Percentiles rank a stretch among this genome's conserved stretches.
Conservation (phyloP, 2,329 filamentous ascomycete genomes). For the Colletotrichum zoysiae region DNA sequence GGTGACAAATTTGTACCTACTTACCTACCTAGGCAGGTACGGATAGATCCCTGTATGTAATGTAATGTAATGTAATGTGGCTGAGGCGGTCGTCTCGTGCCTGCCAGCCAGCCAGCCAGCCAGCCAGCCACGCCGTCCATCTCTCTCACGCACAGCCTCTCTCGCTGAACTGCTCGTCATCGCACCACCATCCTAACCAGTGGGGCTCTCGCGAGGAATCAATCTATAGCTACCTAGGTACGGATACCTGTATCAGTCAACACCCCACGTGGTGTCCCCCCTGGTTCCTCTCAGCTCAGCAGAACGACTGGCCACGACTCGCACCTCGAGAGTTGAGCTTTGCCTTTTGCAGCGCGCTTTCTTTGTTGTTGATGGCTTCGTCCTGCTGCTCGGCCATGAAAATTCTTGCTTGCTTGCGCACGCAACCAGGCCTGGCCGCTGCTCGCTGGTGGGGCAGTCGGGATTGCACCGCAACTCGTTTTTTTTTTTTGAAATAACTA, state of each 20-base stretch:
- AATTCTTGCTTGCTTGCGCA: neutral
- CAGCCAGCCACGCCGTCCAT: neutral
- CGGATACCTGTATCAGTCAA: neutral
- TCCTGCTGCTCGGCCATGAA: neutral
- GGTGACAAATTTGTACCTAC: too few relatives aligned
- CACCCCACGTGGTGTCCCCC: neutral
- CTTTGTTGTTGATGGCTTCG: neutral
- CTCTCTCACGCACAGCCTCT: slow-evolving; percentile 13
- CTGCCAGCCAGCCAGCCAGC: too few relatives aligned
- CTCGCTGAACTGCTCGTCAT: neutral
- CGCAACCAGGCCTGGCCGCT: neutral
- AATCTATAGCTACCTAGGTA: neutral
- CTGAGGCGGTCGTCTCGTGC: slow-evolving; percentile 9
- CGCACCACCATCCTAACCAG: neutral
- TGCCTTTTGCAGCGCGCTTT: neutral
- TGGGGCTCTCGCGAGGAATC: neutral
- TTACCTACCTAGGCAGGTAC: too few relatives aligned
- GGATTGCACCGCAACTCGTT: too few relatives aligned
- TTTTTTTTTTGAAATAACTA: slow-evolving; percentile 23
- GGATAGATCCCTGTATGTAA: too few relatives aligned
- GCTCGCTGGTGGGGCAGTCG: neutral
- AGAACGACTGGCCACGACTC: neutral
- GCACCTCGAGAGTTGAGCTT: neutral
- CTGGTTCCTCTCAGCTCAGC: neutral
- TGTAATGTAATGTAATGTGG: slow-evolving; percentile 5